Evolutionary conservation across 2,329 filamentous ascomycete species (phyloP).

Genomic region (Clonostachys byssicola): DNA sequence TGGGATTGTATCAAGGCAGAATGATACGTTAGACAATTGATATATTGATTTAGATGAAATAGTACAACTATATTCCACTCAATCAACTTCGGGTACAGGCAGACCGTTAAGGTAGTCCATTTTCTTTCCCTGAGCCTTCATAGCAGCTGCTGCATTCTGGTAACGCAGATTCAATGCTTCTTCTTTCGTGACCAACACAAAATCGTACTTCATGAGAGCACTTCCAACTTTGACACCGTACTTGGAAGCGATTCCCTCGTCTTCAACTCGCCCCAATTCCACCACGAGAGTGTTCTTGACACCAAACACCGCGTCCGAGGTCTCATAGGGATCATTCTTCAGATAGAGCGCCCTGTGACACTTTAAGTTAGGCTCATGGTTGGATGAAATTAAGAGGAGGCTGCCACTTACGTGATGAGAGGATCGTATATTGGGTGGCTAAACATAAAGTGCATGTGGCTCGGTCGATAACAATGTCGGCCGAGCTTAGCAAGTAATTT

Average conservation of each 20-base stretch:
- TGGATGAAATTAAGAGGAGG: background rate
- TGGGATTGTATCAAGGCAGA: too few species aligned
- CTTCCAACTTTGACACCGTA: constrained; percentile 64
- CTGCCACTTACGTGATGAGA: constrained; percentile 65
- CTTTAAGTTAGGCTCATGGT: background rate
- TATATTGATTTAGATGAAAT: too few species aligned
- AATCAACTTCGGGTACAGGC: too few species aligned
- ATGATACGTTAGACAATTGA: too few species aligned
- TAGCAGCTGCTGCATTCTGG: background rate
- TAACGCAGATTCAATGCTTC: background rate
- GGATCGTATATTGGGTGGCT: constrained; percentile 73
- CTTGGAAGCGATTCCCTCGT: constrained; percentile 41
- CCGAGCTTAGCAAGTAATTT: constrained; percentile 59
- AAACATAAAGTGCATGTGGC: constrained; percentile 87
- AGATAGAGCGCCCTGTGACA: constrained; percentile 65
- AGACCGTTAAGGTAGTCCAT: too few species aligned
- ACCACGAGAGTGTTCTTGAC: constrained; percentile 79
- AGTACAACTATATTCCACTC: too few species aligned
- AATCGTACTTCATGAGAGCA: constrained; percentile 66
- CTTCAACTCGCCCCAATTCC: constrained; percentile 49
- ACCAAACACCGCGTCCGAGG: constrained; percentile 80
- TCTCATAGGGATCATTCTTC: constrained; percentile 75
- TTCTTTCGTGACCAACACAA: constrained; percentile 60
- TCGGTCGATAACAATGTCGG: constrained; percentile 70
- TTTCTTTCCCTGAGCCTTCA: too few species aligned